Base-by-base conservation (phyloP, 2,329 filamentous ascomycete species). In the Raffaelea albimanens region DNA sequence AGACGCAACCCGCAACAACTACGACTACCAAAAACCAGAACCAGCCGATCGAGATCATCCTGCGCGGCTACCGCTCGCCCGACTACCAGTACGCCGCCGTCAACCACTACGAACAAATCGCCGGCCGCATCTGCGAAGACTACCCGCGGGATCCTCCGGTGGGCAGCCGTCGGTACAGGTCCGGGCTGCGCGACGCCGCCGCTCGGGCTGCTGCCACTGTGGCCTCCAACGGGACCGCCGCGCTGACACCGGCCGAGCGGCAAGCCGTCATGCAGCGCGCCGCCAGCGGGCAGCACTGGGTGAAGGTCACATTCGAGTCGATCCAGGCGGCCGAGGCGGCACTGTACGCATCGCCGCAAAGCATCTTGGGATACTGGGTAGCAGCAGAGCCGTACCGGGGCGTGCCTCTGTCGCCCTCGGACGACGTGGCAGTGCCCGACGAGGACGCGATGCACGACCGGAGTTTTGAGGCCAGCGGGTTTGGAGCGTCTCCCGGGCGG, bases 231-330 rank as follows among this genome's bases (percentile, higher is more conserved):
- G 78, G 81, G 49, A 75, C 78, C 45, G 69, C 72, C 38, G 76
- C 77, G 10, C 68, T 95, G 45, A 85, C 83, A 2, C 67, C 76
- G 18, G 82, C 84, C 34, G 87, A 94, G 57, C 80, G 89, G 48
- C 72, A 76, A 46, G 85, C 90, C 62, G 87, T 91, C 59, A 55
- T 55, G 53, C 88, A 90, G 65, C 78, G 76, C 52, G 89, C 87
- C 52, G 84, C 83, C 41, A 86, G 88, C 44, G 91, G 91, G 40
- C 78, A 85, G 56, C 87, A 95, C 69, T 97, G 91, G 91, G 88
- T 96, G 57, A 89, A 89, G 63, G 72, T 90, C 47, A 90, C 85
- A 1, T 90, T 88, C 58, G 85, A 88, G 64, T 86, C 81, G 39
- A 72, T 75, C 43, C 76, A 84, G 55, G 82, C 84, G 2, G 85